Evolutionary conservation across 805 yeast genomes (phyloP), one percentile per base, ranked within the genome.

Genomic region (Lipomyces yamadae): DNA sequence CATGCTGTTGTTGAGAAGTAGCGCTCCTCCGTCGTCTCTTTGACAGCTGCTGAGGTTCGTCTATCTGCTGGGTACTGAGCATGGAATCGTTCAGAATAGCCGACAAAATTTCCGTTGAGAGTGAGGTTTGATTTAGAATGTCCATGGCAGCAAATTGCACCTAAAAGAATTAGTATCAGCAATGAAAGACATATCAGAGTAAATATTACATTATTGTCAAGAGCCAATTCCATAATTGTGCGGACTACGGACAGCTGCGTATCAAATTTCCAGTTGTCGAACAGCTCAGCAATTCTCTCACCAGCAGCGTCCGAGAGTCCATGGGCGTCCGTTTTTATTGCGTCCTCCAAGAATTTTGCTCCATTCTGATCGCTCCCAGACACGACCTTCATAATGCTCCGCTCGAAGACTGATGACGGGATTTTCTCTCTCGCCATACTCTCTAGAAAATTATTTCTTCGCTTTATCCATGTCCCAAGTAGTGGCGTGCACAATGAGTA

Each of bases 1-100:
- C 60, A 62, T 87, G 92, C 74, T 86, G 88, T 0, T 94, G 83
- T 15, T 90, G 83, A 37, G 91, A 87, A 1, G 95, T 88, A 0
- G 81, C 72, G 34, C 76, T 56, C 71, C 90, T 80, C 80, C 98
- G 85, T 82, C 97, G 87, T 78, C 97, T 86, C 77, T 91, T 91
- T 15, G 92, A 86, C 13, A 53, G 67, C 62, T 62, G 65, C 33
- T 61, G 58, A 3, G 53, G 52, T 24, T 56, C 57, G 11, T 37
- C 61, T 32, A 15, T 11, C 30, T 18, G 33, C 4, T 35, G 35
- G 33, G 56, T 7, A 6, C 24, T 8, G n/a, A 57, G 33, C 33
- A 53, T 37, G 6, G 64, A 54, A 35, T 63, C 70, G 32, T n/a
- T 34, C 7, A 69, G 50, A 35, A 64, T 48, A 24, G n/a, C 32